Base-by-base conservation (phyloP, 2,329 filamentous ascomycete genomes). In the Bisporella sp. region DNA sequence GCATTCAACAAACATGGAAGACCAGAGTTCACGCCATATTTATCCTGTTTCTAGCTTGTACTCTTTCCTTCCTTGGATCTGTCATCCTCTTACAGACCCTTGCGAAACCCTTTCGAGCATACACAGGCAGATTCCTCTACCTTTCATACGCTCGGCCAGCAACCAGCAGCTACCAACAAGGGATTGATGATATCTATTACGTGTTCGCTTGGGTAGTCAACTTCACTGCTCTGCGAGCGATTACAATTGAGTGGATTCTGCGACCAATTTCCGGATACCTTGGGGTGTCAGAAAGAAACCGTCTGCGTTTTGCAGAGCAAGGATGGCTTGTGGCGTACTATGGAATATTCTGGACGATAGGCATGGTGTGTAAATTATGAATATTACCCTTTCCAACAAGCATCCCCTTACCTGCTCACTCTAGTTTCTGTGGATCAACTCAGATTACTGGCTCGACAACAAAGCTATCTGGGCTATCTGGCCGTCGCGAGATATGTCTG, bases 311-410 rank as follows among this genome's bases (percentile, higher is more conserved):
- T 69, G 89, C 89, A 51, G 92, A 97, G 70, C 92, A 97, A 71
- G 89, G 84, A 28, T 96, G 90, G 88, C 74, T 95, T 64, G 71
- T 93, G 48, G 68, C 91, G 41, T 96, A 96, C 71, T 92, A 91
- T 68, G 71, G 71, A 45, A 72, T 84, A 48, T 91, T 90, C 66
- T 96, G 88, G 85, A 76, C 81, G 6, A 73, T 91, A 54, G 92
- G 92, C 57, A 76, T 92, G 74, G 87, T 93, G 75, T 60, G 82
- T 42, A 5, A n/a, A 11, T 35, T 21, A 5, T 13, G 7, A 21
- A 28, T n/a, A 4, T 13, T 6, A 13, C 13, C 13, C 30, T 8
- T 39, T 5, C 28, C 8, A 31, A 29, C 9, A 7, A n/a, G 9
- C 6, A 39, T 43, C 3, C 33, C 7, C 30, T 5, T 47, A 13